These are phyloP conservation scores for Cryptosporidium ubiquitum DNA, from an alignment of 169 alveolate species.

Conservation along the genomic window DNA sequence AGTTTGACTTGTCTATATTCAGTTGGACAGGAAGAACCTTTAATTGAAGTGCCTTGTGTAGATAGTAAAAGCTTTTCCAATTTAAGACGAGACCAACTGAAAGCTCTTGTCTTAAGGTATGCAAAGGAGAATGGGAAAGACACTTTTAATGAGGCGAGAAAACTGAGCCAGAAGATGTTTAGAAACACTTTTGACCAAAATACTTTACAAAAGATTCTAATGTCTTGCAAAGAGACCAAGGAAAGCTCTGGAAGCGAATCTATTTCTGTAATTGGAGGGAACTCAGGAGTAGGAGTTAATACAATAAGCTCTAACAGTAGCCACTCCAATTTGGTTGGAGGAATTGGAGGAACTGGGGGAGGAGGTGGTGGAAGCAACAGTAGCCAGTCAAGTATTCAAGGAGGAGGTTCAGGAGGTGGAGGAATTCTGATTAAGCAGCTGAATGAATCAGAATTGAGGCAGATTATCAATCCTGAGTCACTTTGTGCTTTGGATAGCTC, in stretches of 20 bases:
- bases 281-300: not conserved
- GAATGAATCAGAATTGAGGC: constrained; percentile 80
- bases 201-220: constrained; percentile 35
- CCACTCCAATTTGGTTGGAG: not conserved
- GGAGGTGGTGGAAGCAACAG: not conserved
- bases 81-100: constrained; percentile 52
- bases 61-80: constrained; percentile 51
- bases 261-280: not conserved
- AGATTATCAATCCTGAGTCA: constrained; percentile 84
- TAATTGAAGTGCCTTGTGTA: constrained; percentile 85
- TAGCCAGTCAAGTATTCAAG: not conserved
- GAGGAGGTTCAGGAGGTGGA: not conserved
- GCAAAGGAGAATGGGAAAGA: constrained; percentile 49
- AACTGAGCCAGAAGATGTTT: constrained; percentile 35
- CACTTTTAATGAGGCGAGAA: constrained; percentile 23
- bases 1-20: constrained; percentile 79
- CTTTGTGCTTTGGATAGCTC: constrained; percentile 86
- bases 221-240: constrained; percentile 62
- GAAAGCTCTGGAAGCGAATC: not conserved
- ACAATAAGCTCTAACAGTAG: not conserved
- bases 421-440: constrained; percentile 61
- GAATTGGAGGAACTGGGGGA: not conserved
- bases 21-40: constrained; percentile 90
- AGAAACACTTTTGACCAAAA: constrained; percentile 51
- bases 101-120: constrained; percentile 49